Conservation (phyloP, 345 rosid genomes). For the Mangifera indica region DNA sequence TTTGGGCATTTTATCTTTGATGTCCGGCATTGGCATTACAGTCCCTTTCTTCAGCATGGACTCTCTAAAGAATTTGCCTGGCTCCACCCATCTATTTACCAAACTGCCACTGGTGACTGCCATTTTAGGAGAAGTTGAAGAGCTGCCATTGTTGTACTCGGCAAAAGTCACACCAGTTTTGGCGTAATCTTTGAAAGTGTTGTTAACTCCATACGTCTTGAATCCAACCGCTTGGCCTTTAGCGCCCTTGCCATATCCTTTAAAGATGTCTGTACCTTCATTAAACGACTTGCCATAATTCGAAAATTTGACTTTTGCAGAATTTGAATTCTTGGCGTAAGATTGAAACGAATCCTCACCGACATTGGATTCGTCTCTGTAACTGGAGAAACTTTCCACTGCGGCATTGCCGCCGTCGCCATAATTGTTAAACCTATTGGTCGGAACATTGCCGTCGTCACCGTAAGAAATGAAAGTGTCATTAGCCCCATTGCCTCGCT, state of each 20-base stretch:
- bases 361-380: constrained; percentile 56
- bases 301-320: constrained; percentile 39
- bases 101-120: constrained; percentile 32
- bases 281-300: constrained; percentile 60
- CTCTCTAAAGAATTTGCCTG: constrained; percentile 83
- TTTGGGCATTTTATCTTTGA: constrained; percentile 79
- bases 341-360: constrained; percentile 66
- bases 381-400: constrained; percentile 43
- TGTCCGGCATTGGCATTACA: constrained; percentile 81
- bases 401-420: constrained; percentile 51
- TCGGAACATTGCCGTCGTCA: constrained; percentile 54
- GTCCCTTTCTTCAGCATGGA: constrained; percentile 61
- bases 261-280: constrained; percentile 55
- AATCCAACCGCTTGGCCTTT: constrained; percentile 38
- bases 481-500: constrained; percentile 48
- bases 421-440: constrained; percentile 61
- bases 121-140: constrained; percentile 7
- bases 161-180: constrained; percentile 50
- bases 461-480: constrained; percentile 76
- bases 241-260: constrained; percentile 52
- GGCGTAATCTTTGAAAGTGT: constrained; percentile 53
- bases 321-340: constrained; percentile 55
- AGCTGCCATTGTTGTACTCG: constrained; percentile 34
- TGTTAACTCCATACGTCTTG: constrained; percentile 49
- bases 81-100: constrained; percentile 73